Conservation (phyloP, 2,329 filamentous ascomycete species). For the Ophiostoma perfectum region DNA sequence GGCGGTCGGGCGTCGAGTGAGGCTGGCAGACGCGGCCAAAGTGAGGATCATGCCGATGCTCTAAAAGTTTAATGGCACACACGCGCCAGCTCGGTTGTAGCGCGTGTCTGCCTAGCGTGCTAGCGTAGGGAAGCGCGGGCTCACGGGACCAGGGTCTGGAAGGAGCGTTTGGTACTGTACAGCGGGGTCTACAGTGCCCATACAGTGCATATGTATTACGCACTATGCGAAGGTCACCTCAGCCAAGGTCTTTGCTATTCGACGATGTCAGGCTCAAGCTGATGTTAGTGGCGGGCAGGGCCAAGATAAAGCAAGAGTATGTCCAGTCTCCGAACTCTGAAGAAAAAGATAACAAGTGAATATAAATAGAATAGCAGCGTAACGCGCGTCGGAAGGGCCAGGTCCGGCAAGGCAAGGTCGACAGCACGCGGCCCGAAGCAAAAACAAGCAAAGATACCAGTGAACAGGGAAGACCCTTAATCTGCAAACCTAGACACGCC, state of each 20-base stretch:
- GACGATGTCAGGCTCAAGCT: too few species aligned
- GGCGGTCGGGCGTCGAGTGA: neutral
- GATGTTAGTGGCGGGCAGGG: too few species aligned
- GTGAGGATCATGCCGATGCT: conserved; percentile 4
- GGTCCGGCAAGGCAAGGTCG: neutral
- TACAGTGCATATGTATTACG: neutral
- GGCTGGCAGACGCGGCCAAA: conserved; percentile 8
- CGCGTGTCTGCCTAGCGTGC: conserved; percentile 24
- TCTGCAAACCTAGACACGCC: neutral
- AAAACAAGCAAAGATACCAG: neutral
- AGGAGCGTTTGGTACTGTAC: neutral
- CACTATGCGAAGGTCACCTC: neutral
- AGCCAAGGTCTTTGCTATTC: too few species aligned
- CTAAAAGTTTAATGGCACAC: neutral
- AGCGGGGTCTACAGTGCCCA: neutral
- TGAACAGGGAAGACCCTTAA: neutral
- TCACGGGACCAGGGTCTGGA: conserved; percentile 21
- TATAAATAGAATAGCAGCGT: neutral
- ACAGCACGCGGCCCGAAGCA: neutral
- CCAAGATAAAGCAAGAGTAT: neutral
- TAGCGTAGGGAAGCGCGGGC: conserved; percentile 19
- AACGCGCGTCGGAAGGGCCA: neutral
- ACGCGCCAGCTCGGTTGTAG: neutral
- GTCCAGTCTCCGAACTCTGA: neutral
- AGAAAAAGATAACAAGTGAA: neutral